Evolutionary conservation across 2,329 filamentous ascomycete genomes (phyloP).

Genomic region (Stachybotrys chartarum): DNA sequence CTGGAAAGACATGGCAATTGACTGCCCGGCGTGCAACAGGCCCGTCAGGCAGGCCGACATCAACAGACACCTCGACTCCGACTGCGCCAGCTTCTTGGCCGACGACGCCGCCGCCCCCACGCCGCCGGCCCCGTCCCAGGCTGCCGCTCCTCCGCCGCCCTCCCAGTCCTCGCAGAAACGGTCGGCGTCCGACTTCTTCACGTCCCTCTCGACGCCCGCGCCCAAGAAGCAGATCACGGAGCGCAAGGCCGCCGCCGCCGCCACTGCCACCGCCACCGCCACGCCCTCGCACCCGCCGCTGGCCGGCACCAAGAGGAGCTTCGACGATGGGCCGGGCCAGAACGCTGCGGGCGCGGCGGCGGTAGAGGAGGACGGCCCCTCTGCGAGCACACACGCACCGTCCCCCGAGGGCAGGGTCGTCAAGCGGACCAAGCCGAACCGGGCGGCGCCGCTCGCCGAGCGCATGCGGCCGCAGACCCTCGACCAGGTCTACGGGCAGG

Average conservation of each 20-base stretch:
- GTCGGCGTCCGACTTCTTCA: constrained; percentile 52
- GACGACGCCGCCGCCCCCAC: constrained; percentile 33
- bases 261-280: constrained; percentile 21
- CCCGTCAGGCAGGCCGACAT: constrained; percentile 67
- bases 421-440: constrained; percentile 63
- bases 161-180: constrained; percentile 41
- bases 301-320: constrained; percentile 41
- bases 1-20: constrained; percentile 39
- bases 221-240: constrained; percentile 43
- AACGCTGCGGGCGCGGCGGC: constrained; percentile 1
- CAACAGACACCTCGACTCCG: constrained; percentile 85
- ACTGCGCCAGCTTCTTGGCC: constrained; percentile 62
- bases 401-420: constrained; percentile 15
- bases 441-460: constrained; percentile 80
- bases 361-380: constrained; percentile 4
- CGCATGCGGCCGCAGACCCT: constrained; percentile 82
- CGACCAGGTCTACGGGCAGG: constrained; percentile 85
- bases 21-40: constrained; percentile 76
- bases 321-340: constrained; percentile 46
- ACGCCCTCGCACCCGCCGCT: constrained; percentile 13
- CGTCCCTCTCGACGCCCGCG: constrained; percentile 56
- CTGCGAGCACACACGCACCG: neutral
- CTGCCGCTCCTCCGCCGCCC: constrained; percentile 12
- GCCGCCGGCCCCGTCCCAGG: constrained; percentile 21
- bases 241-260: constrained; percentile 22